Conservation (phyloP, 2,329 filamentous ascomycete species). For the Xylariaceae sp. region DNA sequence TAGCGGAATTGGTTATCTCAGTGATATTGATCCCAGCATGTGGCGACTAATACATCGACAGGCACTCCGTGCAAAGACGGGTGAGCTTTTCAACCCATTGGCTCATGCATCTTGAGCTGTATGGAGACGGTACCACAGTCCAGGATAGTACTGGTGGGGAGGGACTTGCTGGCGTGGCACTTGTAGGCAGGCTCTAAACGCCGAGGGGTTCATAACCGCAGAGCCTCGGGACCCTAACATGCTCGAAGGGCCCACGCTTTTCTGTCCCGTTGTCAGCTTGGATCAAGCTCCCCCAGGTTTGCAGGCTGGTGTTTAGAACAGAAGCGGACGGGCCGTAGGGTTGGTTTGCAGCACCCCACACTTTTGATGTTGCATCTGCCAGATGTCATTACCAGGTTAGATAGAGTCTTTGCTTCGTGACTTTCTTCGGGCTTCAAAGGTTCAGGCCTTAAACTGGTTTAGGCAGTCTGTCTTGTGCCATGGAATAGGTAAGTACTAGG, state of each 20-base stretch:
- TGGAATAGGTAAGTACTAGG: too few relatives aligned
- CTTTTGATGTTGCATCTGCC: not conserved
- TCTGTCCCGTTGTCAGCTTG: constrained; percentile 2
- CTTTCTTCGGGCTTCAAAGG: not conserved
- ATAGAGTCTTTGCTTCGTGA: constrained; percentile 1
- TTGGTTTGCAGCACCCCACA: constrained; percentile 4
- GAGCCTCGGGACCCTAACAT: constrained; percentile 16
- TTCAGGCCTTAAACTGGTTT: too few relatives aligned
- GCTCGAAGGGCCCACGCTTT: constrained; percentile 2
- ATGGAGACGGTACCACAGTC: constrained; percentile 1
- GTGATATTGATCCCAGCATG: constrained; percentile 14
- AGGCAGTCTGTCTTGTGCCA: too few relatives aligned
- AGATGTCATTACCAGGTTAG: too few relatives aligned
- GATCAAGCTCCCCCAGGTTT: not conserved
- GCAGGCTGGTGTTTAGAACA: not conserved
- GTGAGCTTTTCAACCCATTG: constrained; percentile 11
- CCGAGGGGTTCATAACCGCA: constrained; percentile 2
- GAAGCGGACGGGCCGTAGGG: not conserved
- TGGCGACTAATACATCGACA: not conserved
- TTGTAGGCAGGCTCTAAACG: constrained; percentile 9
- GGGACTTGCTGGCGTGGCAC: constrained; percentile 5
- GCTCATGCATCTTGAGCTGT: constrained; percentile 2
- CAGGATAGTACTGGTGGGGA: constrained; percentile 2
- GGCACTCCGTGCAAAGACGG: not conserved
- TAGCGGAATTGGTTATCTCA: constrained; percentile 8